phyloP scores from a whole-genome alignment of 2,329 filamentous ascomycete species.

The Ambrosiella beaveri region DNA sequence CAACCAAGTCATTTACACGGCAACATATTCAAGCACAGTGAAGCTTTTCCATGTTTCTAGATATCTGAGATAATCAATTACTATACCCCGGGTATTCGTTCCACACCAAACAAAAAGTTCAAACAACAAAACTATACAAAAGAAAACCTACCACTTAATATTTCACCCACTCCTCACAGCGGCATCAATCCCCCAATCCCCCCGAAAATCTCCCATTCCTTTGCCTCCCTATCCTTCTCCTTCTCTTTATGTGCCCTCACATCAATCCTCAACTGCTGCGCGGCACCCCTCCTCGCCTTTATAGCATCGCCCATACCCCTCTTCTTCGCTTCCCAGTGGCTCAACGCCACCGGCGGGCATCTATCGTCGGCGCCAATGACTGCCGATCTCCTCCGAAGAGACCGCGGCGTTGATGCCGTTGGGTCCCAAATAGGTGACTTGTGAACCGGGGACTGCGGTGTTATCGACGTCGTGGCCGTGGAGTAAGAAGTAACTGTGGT shows the following conservation, averaged over 20 bases:
- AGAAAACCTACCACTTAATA: not conserved
- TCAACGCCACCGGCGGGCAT: not conserved
- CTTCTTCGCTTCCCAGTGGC: not conserved
- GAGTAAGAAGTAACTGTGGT: constrained; percentile 8
- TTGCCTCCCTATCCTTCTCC: constrained; percentile 19
- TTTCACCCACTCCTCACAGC: not conserved
- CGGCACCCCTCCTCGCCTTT: not conserved
- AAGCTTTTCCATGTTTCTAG: too few relatives aligned
- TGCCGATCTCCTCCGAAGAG: not conserved
- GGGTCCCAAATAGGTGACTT: not conserved
- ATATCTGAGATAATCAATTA: too few relatives aligned
- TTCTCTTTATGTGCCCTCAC: not conserved
- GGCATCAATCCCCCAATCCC: constrained; percentile 24
- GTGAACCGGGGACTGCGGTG: not conserved
- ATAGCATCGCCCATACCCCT: not conserved
- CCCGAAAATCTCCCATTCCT: constrained; percentile 28
- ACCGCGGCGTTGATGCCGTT: not conserved
- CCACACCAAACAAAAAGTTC: not conserved
- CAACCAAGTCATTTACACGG: too few relatives aligned
- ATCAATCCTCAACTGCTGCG: constrained; percentile 3
- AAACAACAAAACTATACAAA: not conserved
- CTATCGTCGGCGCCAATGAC: not conserved
- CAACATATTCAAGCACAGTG: too few relatives aligned
- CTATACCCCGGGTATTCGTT: too few relatives aligned
- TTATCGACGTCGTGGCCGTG: constrained; percentile 7